phyloP scores from a whole-genome alignment of 2,329 filamentous ascomycete genomes.

The Aspergillus brunneoviolaceus region DNA sequence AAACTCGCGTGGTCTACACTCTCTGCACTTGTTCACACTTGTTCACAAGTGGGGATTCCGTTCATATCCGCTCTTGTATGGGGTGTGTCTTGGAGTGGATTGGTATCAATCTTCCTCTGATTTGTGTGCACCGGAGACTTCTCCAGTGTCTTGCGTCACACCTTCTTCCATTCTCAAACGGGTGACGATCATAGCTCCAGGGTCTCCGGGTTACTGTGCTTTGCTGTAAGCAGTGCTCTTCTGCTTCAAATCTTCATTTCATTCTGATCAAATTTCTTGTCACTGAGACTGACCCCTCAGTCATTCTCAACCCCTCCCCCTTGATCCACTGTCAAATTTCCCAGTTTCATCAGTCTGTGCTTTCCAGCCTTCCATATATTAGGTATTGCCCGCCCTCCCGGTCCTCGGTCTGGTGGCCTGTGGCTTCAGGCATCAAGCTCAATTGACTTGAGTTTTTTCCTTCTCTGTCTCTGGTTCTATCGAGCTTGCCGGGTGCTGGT shows the following conservation, averaged over 20 bases:
- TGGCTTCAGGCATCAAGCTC: constrained; percentile 6
- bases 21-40: too few relatives aligned
- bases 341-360: not conserved
- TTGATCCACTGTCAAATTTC: constrained; percentile 5
- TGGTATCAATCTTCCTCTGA: constrained; percentile 3
- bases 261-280: not conserved
- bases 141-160: constrained; percentile 6
- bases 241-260: not conserved
- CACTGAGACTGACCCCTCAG: not conserved
- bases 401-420: constrained; percentile 1
- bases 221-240: not conserved
- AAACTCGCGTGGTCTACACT: not conserved
- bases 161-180: not conserved
- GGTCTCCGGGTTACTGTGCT: not conserved
- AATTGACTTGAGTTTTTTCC: constrained; percentile 1
- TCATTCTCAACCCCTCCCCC: not conserved
- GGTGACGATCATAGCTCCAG: not conserved
- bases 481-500: not conserved
- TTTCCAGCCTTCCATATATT: constrained; percentile 5
- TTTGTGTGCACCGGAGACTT: not conserved
- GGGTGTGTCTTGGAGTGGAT: not conserved
- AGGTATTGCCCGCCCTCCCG: not conserved
- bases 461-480: not conserved
- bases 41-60: not conserved
- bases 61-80: not conserved